These are phyloP conservation scores for Camelina neglecta DNA, from an alignment of 345 rosid genomes.

Conservation along the genomic window DNA sequence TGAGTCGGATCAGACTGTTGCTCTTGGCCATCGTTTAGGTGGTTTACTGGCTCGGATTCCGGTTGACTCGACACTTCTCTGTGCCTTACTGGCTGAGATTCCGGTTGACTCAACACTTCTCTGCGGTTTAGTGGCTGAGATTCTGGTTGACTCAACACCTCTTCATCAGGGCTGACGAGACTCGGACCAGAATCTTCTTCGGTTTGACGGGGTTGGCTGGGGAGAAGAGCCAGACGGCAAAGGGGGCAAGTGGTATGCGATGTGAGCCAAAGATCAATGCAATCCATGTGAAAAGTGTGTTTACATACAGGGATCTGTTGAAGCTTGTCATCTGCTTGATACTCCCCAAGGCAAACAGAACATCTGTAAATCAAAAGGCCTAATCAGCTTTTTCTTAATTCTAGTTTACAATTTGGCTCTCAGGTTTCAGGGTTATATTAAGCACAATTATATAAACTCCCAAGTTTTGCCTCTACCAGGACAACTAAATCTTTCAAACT, in stretches of 20 bases:
- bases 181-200: constrained; percentile 40
- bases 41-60: constrained; percentile 18
- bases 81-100: constrained; percentile 21
- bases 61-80: constrained; percentile 17
- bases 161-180: constrained; percentile 20
- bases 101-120: constrained; percentile 13
- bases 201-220: constrained; percentile 39
- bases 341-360: constrained; percentile 83
- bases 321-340: constrained; percentile 80
- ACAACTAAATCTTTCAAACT: not conserved
- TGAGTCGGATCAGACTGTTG: not conserved
- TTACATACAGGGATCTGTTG: constrained; percentile 85
- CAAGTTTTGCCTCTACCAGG: not conserved
- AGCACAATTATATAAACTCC: constrained; percentile 2
- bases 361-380: constrained; percentile 54
- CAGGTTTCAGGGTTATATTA: not conserved
- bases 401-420: not conserved
- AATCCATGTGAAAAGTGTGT: constrained; percentile 90
- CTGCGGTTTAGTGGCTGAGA: constrained; percentile 26
- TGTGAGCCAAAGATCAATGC: constrained; percentile 88
- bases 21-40: constrained; percentile 13
- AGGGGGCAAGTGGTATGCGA: constrained; percentile 90
- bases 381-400: constrained; percentile 6
- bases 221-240: constrained; percentile 76
- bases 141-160: constrained; percentile 19